Base-by-base conservation (phyloP, 2,329 filamentous ascomycete genomes). In the Hansfordia pulvinata region DNA sequence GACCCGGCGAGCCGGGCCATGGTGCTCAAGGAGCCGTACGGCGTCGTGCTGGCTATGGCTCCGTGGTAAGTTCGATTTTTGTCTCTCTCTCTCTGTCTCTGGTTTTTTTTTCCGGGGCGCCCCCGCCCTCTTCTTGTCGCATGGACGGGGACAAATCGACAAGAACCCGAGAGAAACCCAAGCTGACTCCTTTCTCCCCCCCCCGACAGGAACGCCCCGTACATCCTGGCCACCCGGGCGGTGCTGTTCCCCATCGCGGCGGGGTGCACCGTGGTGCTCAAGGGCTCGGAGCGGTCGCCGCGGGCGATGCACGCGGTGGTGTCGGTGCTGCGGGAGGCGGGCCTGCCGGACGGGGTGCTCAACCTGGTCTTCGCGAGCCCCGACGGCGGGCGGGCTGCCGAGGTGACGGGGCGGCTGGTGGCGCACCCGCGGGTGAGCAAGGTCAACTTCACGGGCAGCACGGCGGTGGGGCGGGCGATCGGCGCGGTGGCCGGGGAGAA, bases 401-500 rank as follows among this genome's bases (percentile, higher is more conserved):
- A 60, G 10, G 60, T 79, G 11, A 78, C 72, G 2, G 69, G 62
- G 25, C 56, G 63, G 3, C 45, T 80, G 17, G 73, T 82, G 34
- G 63, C 68, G 28, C 60, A 76, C 38, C 63, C 65, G 0, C 56
- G 54, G 1, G 55, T 82, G 20, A 69, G 67, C 45, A 79, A 79
- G 46, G 53, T 81, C 39, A 80, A 76, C 50, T 83, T 81, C 46
- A 82, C 77, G 0, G 77, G 77, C 17, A 73, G 66, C 33, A 76
- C 76, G 0, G 49, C 53, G 2, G 67, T 81, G 0, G 77, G 77
- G 8, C 59, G 63, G 13, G 73, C 78, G 40, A 65, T 82, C 33
- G 73, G 69, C 3, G 54, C 58, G 10, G 59, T 64, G 16, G 71
- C 74, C 1, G 76, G 74, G 10, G 69, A 73, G 41, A 53, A 70